Evolutionary conservation across 305 asterid genomes (phyloP).

Genomic region (Solanum hybrid): DNA sequence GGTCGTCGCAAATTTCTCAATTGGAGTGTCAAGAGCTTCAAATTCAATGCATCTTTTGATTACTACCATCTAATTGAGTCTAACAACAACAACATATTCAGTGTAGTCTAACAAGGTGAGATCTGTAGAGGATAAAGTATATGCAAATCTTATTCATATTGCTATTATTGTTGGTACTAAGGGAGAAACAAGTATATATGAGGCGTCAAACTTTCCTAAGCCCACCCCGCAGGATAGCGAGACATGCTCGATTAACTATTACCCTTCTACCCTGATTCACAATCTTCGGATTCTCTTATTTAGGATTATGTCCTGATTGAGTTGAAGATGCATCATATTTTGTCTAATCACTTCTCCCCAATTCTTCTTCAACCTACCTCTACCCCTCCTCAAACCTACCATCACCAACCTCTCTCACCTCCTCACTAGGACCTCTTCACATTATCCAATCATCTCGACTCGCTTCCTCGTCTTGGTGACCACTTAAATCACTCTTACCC

Average conservation of each 20-base stretch:
- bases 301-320: background rate
- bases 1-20: background rate
- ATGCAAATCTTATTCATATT: background rate
- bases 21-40: background rate
- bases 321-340: background rate
- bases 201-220: background rate
- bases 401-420: background rate
- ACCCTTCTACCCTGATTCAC: background rate
- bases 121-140: background rate
- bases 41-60: background rate
- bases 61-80: background rate
- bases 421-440: background rate
- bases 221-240: background rate
- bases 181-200: background rate
- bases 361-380: background rate
- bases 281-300: background rate
- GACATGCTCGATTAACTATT: background rate
- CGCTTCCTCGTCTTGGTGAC: background rate
- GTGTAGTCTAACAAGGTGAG: background rate
- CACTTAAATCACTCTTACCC: background rate
- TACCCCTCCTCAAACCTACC: background rate
- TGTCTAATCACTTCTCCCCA: background rate
- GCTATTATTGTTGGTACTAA: background rate
- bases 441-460: background rate
- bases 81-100: background rate